Conservation (phyloP, 352 stramenopile genomes). For the Phytophthora europaea region DNA sequence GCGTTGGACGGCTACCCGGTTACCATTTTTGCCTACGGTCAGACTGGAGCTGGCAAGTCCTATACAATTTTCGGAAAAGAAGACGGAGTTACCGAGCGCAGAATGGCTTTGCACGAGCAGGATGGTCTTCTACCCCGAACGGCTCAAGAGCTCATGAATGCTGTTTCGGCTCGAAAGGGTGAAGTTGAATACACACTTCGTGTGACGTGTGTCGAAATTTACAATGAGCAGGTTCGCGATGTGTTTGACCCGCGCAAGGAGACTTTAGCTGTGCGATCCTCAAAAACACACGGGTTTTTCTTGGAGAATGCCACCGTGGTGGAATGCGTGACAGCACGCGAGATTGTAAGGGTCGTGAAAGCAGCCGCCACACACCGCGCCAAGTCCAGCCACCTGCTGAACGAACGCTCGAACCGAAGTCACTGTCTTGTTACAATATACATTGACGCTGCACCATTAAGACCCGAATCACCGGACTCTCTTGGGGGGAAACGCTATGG, state of each 20-base stretch:
- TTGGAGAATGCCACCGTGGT: slow-evolving; percentile 80
- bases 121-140: slow-evolving; percentile 70
- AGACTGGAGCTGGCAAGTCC: slow-evolving; percentile 80
- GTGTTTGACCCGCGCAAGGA: slow-evolving; percentile 74
- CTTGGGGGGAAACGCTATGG: slow-evolving; percentile 65
- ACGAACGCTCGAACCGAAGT: slow-evolving; percentile 78
- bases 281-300: slow-evolving; percentile 74
- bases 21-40: slow-evolving; percentile 82
- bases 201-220: slow-evolving; percentile 83
- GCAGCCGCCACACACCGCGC: slow-evolving; percentile 66
- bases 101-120: slow-evolving; percentile 32
- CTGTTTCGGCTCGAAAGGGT: slow-evolving; percentile 46
- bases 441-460: slow-evolving; percentile 64
- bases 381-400: slow-evolving; percentile 78
- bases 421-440: slow-evolving; percentile 87
- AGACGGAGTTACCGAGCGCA: slow-evolving; percentile 42
- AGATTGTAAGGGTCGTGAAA: slow-evolving; percentile 76
- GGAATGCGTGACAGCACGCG: slow-evolving; percentile 58
- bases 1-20: slow-evolving; percentile 75
- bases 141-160: slow-evolving; percentile 59
- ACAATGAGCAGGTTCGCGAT: slow-evolving; percentile 79
- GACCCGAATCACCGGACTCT: slow-evolving; percentile 13
- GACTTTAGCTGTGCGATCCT: slow-evolving; percentile 62
- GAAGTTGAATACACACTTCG: slow-evolving; percentile 69
- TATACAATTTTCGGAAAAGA: slow-evolving; percentile 84